Conservation (phyloP, 1,284 basidiomycete species). For the Sporisorium exsertum region DNA sequence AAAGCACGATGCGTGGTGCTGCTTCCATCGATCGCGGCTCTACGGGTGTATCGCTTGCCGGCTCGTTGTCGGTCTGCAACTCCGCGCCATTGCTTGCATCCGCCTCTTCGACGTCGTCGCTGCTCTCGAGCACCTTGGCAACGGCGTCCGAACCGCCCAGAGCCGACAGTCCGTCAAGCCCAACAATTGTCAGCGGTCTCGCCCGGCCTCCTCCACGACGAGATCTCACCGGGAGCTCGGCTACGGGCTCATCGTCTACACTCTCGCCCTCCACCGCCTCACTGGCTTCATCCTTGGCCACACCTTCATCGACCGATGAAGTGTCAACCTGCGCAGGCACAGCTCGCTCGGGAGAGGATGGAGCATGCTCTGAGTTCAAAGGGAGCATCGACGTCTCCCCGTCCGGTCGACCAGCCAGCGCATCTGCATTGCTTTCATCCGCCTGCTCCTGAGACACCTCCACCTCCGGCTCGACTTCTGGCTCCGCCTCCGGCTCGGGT, state of each 20-base stretch:
- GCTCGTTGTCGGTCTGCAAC: background rate
- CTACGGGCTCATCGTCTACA: conserved; percentile 18
- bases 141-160: conserved; percentile 23
- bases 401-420: background rate
- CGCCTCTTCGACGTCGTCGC: background rate
- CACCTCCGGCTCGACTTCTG: conserved; percentile 1
- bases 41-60: background rate
- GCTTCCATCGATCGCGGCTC: conserved; percentile 4
- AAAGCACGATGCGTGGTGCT: conserved; percentile 35
- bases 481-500: conserved; percentile 48
- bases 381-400: background rate
- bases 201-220: conserved; percentile 29
- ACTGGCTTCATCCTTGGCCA: background rate
- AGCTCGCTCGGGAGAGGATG: conserved; percentile 10
- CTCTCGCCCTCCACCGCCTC: conserved; percentile 6
- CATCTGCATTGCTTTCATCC: conserved; percentile 1
- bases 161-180: conserved; percentile 34
- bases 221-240: conserved; percentile 34
- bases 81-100: background rate
- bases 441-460: background rate
- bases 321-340: background rate
- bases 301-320: background rate
- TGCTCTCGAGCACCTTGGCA: conserved; percentile 30
- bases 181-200: conserved; percentile 41
- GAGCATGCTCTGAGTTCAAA: background rate